phyloP scores from a whole-genome alignment of 305 asterid species.

The Salvia sclarea region DNA sequence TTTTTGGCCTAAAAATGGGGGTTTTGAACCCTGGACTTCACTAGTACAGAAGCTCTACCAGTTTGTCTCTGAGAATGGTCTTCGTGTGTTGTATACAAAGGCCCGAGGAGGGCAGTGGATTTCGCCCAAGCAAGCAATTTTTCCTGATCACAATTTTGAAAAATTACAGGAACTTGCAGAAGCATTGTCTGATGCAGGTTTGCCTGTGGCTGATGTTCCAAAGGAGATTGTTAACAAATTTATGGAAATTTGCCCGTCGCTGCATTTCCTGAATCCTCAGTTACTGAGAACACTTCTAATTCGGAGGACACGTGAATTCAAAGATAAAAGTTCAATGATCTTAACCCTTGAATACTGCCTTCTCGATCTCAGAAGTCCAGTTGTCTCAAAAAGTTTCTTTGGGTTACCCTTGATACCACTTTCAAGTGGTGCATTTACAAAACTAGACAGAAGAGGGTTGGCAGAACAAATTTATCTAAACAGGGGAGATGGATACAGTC shows the following conservation, averaged over 20 bases:
- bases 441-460: conserved; percentile 70
- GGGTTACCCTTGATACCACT: conserved; percentile 93
- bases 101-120: conserved; percentile 96
- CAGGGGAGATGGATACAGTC: conserved; percentile 79
- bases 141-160: conserved; percentile 85
- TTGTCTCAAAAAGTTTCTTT: conserved; percentile 58
- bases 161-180: conserved; percentile 70
- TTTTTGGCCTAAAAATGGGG: conserved; percentile 76
- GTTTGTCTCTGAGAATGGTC: conserved; percentile 69
- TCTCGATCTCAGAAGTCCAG: conserved; percentile 70
- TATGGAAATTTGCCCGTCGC: conserved; percentile 69
- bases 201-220: conserved; percentile 71
- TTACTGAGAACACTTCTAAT: conserved; percentile 76
- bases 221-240: conserved; percentile 70
- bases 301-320: conserved; percentile 74
- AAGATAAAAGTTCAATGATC: conserved; percentile 71
- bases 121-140: conserved; percentile 88
- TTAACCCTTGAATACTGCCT: conserved; percentile 94
- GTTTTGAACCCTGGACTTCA: conserved; percentile 87
- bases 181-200: conserved; percentile 86
- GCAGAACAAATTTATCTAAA: conserved; percentile 78
- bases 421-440: conserved; percentile 74
- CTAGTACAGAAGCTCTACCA: conserved; percentile 76
- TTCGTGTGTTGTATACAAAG: conserved; percentile 73
- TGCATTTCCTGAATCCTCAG: conserved; percentile 91